A percentile compares a stretch with the other conserved stretches of the same genome.
Evolutionary conservation across 257 asterid genomes (phyloP).

Genomic region (Fraxinus excelsior): DNA sequence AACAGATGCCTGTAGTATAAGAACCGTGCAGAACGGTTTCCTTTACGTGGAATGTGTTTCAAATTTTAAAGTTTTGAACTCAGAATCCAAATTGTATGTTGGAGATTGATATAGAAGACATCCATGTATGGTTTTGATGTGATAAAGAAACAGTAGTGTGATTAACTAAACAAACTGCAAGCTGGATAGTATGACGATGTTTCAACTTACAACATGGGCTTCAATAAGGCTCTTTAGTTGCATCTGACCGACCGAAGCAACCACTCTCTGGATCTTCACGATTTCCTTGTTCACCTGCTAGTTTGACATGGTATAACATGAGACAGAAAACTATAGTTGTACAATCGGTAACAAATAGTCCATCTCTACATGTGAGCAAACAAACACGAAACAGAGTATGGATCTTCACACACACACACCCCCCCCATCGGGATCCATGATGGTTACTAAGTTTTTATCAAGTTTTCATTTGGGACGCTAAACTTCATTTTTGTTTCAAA

Average conservation of each 20-base stretch:
- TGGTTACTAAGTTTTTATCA: background rate
- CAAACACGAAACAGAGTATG: background rate
- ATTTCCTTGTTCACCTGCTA: slow-evolving; percentile 94
- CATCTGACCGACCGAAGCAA: slow-evolving; percentile 95
- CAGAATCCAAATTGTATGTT: background rate
- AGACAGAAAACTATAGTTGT: background rate
- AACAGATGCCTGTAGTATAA: background rate
- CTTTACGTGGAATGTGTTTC: background rate
- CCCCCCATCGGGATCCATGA: background rate
- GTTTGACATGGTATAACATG: slow-evolving; percentile 4
- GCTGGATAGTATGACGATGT: background rate
- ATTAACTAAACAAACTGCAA: background rate
- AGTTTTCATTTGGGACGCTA: background rate
- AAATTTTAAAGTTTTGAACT: too few relatives aligned
- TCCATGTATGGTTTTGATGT: background rate
- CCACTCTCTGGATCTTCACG: slow-evolving; percentile 96
- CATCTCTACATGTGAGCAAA: background rate
- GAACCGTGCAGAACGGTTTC: background rate
- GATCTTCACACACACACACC: background rate
- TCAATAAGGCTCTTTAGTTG: slow-evolving; percentile 89
- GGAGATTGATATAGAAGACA: background rate
- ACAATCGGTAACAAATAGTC: background rate
- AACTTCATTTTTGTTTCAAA: slow-evolving; percentile 2
- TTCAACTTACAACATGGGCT: slow-evolving; percentile 85
- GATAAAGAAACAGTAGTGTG: too few relatives aligned